These are phyloP conservation scores for Aspergillus carlsbadensis DNA, from an alignment of 495 filamentous ascomycete species.

Conservation along the genomic window DNA sequence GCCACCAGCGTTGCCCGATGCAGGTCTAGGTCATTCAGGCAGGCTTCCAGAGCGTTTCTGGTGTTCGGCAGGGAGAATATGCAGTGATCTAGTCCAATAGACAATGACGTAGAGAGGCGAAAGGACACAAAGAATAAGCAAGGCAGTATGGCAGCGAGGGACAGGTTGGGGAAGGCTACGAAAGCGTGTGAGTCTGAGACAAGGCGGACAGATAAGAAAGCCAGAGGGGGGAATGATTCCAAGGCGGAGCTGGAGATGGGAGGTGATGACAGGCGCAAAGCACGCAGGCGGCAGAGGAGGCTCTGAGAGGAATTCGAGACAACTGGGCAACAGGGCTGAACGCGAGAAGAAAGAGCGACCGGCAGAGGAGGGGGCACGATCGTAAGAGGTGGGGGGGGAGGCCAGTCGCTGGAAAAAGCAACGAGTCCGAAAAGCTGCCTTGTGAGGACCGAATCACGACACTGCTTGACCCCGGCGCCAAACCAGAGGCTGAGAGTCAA, in stretches of 20 bases:
- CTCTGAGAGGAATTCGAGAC: not conserved
- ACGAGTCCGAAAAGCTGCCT: not conserved
- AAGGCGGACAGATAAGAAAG: conserved; percentile 1
- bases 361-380: not conserved
- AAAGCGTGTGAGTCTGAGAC: not conserved
- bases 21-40: conserved; percentile 1
- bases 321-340: conserved; percentile 1
- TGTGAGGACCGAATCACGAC: not conserved
- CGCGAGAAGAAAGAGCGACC: not conserved
- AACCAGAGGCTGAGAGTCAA: conserved; percentile 2
- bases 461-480: not conserved
- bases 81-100: not conserved
- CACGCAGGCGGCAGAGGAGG: not conserved
- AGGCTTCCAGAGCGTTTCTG: not conserved
- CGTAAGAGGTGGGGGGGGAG: not conserved
- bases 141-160: conserved; percentile 2
- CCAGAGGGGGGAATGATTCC: not conserved
- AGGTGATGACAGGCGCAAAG: not conserved
- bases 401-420: not conserved
- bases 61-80: not conserved
- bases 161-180: not conserved
- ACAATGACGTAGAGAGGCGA: conserved; percentile 9
- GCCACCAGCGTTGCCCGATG: conserved; percentile 4
- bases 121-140: conserved; percentile 8
- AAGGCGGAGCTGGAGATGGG: conserved; percentile 8